Evolutionary conservation across 176 grass and related monocot genomes (phyloP), one percentile per base, ranked within the genome.

Genomic region (Juncus inflexus): DNA sequence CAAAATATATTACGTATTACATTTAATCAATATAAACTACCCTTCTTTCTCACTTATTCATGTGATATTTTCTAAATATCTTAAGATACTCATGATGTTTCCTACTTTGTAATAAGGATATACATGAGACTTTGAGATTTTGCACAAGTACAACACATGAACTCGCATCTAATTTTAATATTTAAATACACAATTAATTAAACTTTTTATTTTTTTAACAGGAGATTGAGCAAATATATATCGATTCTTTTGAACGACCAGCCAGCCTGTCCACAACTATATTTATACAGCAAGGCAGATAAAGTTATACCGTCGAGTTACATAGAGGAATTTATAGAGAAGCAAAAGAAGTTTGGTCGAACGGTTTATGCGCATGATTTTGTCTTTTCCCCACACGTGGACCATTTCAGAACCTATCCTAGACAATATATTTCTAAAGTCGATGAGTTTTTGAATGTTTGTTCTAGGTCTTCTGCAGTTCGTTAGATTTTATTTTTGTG

Each of bases 401-500:
- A 99, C 80, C 94, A 99, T 66, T 84, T 86, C 80, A 83, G 94
- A 60, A 99, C 80, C 50, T 99, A 84, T 59, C 94, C 94, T 62
- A 70, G 83, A 28, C 15, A 91, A 55, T 99, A 99, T 76, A 79
- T 80, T n/a, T 49, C 85, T 61, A 99, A 92, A 78, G 71, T 99
- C 9, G 64, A 84, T 2, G 85, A 89, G 59, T 99, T 90, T 57
- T 58, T 99, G 7, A 82, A 89, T 62, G 60, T 74, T 9, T 90
- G 85, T 39, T 78, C 67, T 60, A 1, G 19, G 19, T 58, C 61
- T 9, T 70, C 43, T 64, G 75, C 39, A 61, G 89, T 84, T 52
- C 81, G 37, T 77, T 60, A 41, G 14, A 42, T 37, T 7, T 65
- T 58, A 1, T 40, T 68, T 0, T 7, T 12, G 4, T 39, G 50